Evolutionary conservation across 768 basidiomycete species (phyloP).

Genomic region (Neoboletus magnificus): DNA sequence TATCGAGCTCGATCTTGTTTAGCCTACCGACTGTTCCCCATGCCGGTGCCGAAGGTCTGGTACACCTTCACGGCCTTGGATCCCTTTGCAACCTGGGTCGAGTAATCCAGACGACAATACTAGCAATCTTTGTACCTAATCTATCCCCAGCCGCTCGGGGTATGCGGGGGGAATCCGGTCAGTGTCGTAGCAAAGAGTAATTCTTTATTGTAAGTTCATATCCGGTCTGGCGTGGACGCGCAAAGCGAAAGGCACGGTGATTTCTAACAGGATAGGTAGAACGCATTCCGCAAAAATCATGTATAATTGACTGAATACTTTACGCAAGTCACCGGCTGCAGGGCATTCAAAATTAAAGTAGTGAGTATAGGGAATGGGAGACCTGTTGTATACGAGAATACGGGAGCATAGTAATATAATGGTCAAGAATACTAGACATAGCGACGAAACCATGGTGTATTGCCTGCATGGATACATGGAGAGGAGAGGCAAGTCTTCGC

Average conservation of each 20-base stretch:
- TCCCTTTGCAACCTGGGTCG: neutral
- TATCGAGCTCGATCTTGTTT: conserved; percentile 58
- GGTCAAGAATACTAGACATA: neutral
- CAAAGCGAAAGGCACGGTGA: neutral
- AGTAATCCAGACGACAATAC: neutral
- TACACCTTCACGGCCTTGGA: neutral
- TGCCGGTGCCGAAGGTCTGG: neutral
- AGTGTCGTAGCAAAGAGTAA: neutral
- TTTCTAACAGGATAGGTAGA: neutral
- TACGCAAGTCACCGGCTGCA: conserved; percentile 14
- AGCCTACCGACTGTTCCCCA: conserved; percentile 18
- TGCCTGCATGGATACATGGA: neutral
- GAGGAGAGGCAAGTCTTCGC: neutral
- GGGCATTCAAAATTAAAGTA: neutral
- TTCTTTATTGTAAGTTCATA: neutral
- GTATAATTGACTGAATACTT: conserved; percentile 25
- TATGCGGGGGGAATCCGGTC: neutral
- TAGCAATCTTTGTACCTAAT: too few relatives aligned
- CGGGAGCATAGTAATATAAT: neutral
- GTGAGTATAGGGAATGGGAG: neutral
- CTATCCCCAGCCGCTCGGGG: neutral
- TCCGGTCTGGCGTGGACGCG: neutral
- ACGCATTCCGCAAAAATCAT: conserved; percentile 4
- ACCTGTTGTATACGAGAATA: neutral
- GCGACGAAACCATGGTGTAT: neutral